Conservation (phyloP, 257 asterid genomes). For the Scutellaria galericulata region DNA sequence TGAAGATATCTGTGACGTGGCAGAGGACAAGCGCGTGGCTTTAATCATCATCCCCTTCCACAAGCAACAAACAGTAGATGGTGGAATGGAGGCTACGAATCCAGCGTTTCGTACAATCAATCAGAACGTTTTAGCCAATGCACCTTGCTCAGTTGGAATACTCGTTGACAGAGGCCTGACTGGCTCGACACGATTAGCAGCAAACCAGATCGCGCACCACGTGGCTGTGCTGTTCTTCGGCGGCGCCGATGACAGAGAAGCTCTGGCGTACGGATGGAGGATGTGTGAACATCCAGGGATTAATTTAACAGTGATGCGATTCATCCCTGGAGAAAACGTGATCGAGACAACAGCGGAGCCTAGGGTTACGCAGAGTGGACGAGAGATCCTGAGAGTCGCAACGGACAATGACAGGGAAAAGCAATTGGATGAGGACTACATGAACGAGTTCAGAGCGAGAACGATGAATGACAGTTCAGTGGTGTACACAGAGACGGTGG, state of each 20-base stretch:
- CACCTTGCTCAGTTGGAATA: slow-evolving; percentile 89
- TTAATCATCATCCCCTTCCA: slow-evolving; percentile 81
- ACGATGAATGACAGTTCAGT: slow-evolving; percentile 51
- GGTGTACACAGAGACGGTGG: slow-evolving; percentile 53
- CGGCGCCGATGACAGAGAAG: slow-evolving; percentile 89
- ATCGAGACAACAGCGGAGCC: slow-evolving; percentile 1
- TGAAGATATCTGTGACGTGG: slow-evolving; percentile 79
- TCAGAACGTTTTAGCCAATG: slow-evolving; percentile 74
- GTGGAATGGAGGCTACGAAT: slow-evolving; percentile 85
- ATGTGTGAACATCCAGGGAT: slow-evolving; percentile 73
- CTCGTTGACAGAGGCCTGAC: slow-evolving; percentile 88
- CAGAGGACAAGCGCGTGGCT: slow-evolving; percentile 81
- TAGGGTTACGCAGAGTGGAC: slow-evolving; percentile 17
- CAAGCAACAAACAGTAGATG: slow-evolving; percentile 94
- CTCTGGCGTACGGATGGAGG: slow-evolving; percentile 74
- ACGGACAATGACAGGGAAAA: slow-evolving; percentile 60
- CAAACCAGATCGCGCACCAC: slow-evolving; percentile 61
- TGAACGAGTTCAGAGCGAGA: slow-evolving; percentile 58
- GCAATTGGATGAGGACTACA: slow-evolving; percentile 63
- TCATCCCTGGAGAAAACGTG: slow-evolving; percentile 49
- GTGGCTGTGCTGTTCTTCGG: slow-evolving; percentile 78
- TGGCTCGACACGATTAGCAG: slow-evolving; percentile 66
- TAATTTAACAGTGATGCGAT: slow-evolving; percentile 64
- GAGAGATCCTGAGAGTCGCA: slow-evolving; percentile 43
- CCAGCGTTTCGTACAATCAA: slow-evolving; percentile 72